Evolutionary conservation across 352 stramenopile species (phyloP).

Genomic region (Thalassiosira ordinaria): DNA sequence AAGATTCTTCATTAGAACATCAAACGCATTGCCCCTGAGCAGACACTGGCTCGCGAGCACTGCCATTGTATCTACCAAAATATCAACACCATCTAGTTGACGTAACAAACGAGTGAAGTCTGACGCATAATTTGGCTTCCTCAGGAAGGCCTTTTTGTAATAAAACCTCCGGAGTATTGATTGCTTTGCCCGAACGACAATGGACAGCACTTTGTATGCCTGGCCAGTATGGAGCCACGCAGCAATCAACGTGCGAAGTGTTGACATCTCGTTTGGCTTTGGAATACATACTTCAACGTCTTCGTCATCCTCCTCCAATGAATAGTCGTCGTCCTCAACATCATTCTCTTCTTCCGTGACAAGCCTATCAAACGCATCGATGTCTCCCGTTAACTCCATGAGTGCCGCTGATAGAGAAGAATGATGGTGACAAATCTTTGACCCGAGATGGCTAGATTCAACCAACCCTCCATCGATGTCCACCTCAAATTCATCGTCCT

Average conservation of each 20-base stretch:
- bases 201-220: conserved; percentile 70
- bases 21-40: conserved; percentile 44
- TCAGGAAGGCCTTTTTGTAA: conserved; percentile 70
- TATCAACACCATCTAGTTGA: conserved; percentile 78
- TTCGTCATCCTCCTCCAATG: conserved; percentile 25
- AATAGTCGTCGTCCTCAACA: conserved; percentile 37
- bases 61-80: conserved; percentile 81
- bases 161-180: conserved; percentile 77
- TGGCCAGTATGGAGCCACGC: conserved; percentile 86
- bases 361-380: conserved; percentile 56
- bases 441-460: conserved; percentile 18
- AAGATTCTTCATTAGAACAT: conserved; percentile 49
- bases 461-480: conserved; percentile 51
- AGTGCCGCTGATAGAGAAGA: conserved; percentile 63
- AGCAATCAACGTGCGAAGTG: conserved; percentile 79
- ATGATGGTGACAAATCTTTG: conserved; percentile 40
- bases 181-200: conserved; percentile 66
- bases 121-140: conserved; percentile 49
- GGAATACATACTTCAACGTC: conserved; percentile 48
- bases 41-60: conserved; percentile 67
- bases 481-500: conserved; percentile 63
- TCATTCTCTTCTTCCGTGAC: conserved; percentile 37
- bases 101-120: conserved; percentile 71
- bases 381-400: conserved; percentile 81
- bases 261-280: conserved; percentile 74